Evolutionary conservation across 2,329 filamentous ascomycete genomes (phyloP).

Genomic region (Periconia sp.): DNA sequence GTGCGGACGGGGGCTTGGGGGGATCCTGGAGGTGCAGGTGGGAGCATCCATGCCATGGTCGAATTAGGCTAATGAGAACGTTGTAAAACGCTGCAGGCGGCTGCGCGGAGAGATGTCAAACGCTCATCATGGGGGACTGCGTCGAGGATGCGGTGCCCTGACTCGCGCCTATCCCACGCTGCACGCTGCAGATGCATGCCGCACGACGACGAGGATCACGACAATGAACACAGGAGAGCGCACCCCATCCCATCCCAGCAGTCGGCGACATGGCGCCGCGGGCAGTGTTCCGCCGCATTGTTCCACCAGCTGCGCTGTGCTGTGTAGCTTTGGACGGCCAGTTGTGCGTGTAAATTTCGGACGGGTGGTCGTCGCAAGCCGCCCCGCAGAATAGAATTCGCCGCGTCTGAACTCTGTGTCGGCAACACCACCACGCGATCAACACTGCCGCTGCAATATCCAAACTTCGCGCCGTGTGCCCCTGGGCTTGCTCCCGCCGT

Average conservation of each 20-base stretch:
- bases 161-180: constrained; percentile 9
- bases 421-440: constrained; percentile 9
- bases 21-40: constrained; percentile 15
- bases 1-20: constrained; percentile 12
- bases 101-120: constrained; percentile 24
- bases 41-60: constrained; percentile 38
- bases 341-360: no score
- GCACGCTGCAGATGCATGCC: no score
- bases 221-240: no score
- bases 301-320: no score
- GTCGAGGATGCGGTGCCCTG: constrained; percentile 7
- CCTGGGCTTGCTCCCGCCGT: no score
- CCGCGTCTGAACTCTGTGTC: constrained; percentile 1
- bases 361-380: constrained; percentile 19
- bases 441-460: constrained; percentile 1
- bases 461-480: constrained; percentile 4
- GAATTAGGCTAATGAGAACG: constrained; percentile 44
- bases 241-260: no score
- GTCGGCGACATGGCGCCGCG: background rate
- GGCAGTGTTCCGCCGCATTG: background rate
- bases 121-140: constrained; percentile 6
- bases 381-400: constrained; percentile 41
- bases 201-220: no score
- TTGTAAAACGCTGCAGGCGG: constrained; percentile 38
- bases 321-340: no score